Evolutionary conservation across 176 grass and related monocot genomes (phyloP), one percentile per base, ranked within the genome.

Genomic region (Metroxylon sagu): DNA sequence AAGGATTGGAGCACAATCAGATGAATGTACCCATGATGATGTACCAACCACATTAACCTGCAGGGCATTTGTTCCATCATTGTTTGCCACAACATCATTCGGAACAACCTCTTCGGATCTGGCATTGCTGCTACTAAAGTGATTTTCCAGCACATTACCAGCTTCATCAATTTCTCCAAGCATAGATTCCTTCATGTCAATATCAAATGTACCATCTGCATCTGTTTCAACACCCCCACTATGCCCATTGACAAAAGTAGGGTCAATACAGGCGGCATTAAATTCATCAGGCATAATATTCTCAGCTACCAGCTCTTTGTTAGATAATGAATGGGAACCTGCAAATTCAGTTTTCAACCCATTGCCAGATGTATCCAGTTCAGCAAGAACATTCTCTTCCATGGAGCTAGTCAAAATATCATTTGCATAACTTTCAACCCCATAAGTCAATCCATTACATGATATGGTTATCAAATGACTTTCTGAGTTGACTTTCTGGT

Each of bases 121-220:
- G 57, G 66, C 18, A 76, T 29, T 61, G 67, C 54, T 65, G 4
- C 21, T 59, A 64, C 57, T 71, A 65, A 80, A 89, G 56, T 21
- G 48, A 17, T 58, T 85, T 75, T 90, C 75, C 18, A 88, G 69
- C 59, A 59, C 27, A 8, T 50, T 65, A 77, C 54, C 64, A 16
- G 59, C 64, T 67, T 79, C 79, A 55, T 66, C 75, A 65, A 86
- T 68, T 54, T 62, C 54, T 28, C 80, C 79, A 76, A 81, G 64
- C 64, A 80, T 56, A 26, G 77, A 73, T 23, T 74, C 80, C 25
- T 89, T 87, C 57, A 85, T 75, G 61, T 89, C 77, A 52, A 97
- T 85, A 92, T 92, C 84, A 71, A 98, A 82, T 1, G 57, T 74
- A 57, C 59, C 58, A 29, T 76, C 71, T 30, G 61, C 86, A 63